Base-by-base conservation (phyloP, 495 filamentous ascomycete genomes). In the Xylaria curta region DNA sequence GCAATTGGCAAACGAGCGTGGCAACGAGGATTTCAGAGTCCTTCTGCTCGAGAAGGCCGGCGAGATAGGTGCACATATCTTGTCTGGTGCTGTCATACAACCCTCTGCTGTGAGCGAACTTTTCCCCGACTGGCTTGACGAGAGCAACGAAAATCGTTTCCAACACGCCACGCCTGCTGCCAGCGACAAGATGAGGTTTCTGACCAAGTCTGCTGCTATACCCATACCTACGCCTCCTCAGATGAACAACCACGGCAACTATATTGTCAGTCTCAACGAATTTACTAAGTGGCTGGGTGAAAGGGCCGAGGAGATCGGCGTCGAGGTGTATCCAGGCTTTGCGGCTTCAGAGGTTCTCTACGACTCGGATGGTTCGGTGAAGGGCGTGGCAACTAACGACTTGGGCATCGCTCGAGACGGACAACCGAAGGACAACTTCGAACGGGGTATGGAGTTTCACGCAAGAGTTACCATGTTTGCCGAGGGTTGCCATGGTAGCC, bases 221-320 rank as follows among this genome's bases (percentile, higher is more conserved):
- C 92, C 92, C 12, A 87, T 98, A 51, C 96, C 96, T 4, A 87
- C 90, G 7, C 97, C 96, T 26, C 97, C 96, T 36, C 96, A 98
- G 84, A 98, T 99, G 97, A 88, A 97, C 81, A 99, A 99, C 80
- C 88, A 97, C 75, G 96, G 96, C 26, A 99, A 99, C 80, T 98
- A 96, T 79, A 99, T 99, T 70, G 87, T 99, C 74, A 97, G 94
- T 78, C 81, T 99, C 76, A 98, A 95, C 78, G 92, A 98, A 78
- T 90, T 98, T 72, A 91, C 90, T 44, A 97, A 95, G 79, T 99
- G 96, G 96, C 84, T 99, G 17, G 93, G 92, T 19, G 96, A 98
- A 79, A 88, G 96, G 26, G 96, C 96, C 4, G 97, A 98, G 82
- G 96, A 98, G 80, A 72, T 97, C 33, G 96, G 95, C n/a, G 97